Percentiles rank a stretch among this genome's conserved stretches.
Conservation (phyloP, 768 basidiomycete species). For the Lepiota subincarnata region DNA sequence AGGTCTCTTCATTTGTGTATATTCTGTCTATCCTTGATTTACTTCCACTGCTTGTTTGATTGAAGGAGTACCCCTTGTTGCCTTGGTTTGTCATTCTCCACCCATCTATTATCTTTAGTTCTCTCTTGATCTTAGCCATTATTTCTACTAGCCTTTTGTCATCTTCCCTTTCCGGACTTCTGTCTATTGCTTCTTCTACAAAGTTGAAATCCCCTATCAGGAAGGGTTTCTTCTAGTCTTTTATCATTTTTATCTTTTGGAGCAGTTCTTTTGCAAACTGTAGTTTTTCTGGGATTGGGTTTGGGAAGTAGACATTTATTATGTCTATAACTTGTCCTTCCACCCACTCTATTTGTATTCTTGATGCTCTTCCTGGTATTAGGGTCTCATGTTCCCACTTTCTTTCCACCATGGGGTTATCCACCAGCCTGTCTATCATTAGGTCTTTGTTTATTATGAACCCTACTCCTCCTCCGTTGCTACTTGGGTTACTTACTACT, state of each 20-base stretch:
- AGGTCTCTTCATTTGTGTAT: conserved; percentile 19
- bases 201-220: conserved; percentile 42
- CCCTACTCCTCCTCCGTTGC: conserved; percentile 25
- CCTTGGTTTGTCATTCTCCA: conserved; percentile 25
- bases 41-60: conserved; percentile 9
- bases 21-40: conserved; percentile 32
- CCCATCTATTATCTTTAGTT: conserved; percentile 22
- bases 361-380: conserved; percentile 19
- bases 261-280: conserved; percentile 21
- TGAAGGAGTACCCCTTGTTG: conserved; percentile 23
- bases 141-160: neutral
- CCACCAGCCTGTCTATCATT: conserved; percentile 12
- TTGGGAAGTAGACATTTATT: conserved; percentile 33
- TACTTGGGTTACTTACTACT: conserved; percentile 12
- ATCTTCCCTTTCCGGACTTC: conserved; percentile 21
- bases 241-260: neutral
- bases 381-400: conserved; percentile 15
- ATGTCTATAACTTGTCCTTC: conserved; percentile 19
- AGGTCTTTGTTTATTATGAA: conserved; percentile 28
- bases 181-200: conserved; percentile 33
- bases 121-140: conserved; percentile 17
- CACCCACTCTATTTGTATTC: conserved; percentile 13
- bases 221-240: conserved; percentile 17
- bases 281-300: conserved; percentile 18
- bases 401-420: neutral